These are phyloP conservation scores for Camellia lanceoleosa DNA, from an alignment of 148 eudicot genomes.

Conservation along the genomic window DNA sequence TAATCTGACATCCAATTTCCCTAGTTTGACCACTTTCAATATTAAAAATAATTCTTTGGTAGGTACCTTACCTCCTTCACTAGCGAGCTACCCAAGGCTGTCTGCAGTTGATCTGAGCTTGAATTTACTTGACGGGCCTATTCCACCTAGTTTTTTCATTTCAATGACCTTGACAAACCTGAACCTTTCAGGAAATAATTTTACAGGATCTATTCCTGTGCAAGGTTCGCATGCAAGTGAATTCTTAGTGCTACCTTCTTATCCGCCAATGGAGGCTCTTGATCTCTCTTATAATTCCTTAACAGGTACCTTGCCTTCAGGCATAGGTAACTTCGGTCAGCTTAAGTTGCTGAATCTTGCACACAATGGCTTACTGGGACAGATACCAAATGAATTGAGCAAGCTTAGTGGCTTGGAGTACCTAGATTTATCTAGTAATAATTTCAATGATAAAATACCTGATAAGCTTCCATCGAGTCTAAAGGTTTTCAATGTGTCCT, in stretches of 20 bases:
- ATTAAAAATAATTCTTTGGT: conserved; percentile 61
- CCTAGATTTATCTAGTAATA: conserved; percentile 77
- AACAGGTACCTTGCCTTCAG: conserved; percentile 53
- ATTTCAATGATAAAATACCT: conserved; percentile 66
- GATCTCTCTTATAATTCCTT: conserved; percentile 81
- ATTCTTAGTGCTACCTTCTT: conserved; percentile 51
- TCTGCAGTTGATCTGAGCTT: conserved; percentile 65
- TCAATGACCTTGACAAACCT: conserved; percentile 53
- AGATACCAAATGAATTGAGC: conserved; percentile 57
- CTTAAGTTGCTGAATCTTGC: conserved; percentile 72
- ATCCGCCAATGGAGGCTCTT: conserved; percentile 63
- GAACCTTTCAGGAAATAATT: conserved; percentile 71
- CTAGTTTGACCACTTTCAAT: conserved; percentile 49
- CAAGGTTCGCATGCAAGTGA: conserved; percentile 52
- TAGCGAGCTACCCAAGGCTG: conserved; percentile 45
- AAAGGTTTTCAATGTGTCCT: conserved; percentile 53
- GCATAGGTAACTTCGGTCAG: conserved; percentile 54
- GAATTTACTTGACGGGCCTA: conserved; percentile 67
- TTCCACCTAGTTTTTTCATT: conserved; percentile 71
- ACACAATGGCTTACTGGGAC: conserved; percentile 64
- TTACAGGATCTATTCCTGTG: conserved; percentile 65
- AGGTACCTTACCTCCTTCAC: conserved; percentile 55
- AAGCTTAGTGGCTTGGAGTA: conserved; percentile 54
- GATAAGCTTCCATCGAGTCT: conserved; percentile 60
- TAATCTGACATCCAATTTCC: conserved; percentile 51